Percentiles rank a stretch among this genome's conserved stretches.
phyloP scores from a whole-genome alignment of 2,329 filamentous ascomycete species.

The Myriosclerotinia duriaeana region DNA sequence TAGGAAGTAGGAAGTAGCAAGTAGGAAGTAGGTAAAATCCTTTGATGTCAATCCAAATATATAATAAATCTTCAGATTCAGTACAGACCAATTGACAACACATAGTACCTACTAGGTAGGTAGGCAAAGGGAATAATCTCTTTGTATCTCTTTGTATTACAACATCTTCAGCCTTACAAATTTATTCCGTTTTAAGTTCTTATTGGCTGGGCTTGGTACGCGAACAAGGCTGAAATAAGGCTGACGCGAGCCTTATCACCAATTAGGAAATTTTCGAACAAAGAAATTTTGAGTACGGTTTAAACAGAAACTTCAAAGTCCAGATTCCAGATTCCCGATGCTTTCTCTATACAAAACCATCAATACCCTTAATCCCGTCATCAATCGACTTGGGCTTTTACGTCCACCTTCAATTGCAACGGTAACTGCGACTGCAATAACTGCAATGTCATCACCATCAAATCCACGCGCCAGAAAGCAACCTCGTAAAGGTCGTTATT shows the following conservation, averaged over 20 bases:
- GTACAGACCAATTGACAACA: not conserved
- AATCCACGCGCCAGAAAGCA: slow-evolving; percentile 17
- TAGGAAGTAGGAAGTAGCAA: too few relatives aligned
- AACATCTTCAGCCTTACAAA: too few relatives aligned
- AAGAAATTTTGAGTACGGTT: not conserved
- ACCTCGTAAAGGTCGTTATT: slow-evolving; percentile 12
- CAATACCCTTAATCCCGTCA: too few relatives aligned
- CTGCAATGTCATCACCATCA: slow-evolving; percentile 11
- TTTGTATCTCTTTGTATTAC: too few relatives aligned
- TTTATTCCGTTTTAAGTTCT: too few relatives aligned
- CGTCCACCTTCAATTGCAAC: slow-evolving; percentile 5
- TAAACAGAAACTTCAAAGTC: not conserved
- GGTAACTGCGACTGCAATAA: too few relatives aligned
- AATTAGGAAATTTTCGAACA: not conserved
- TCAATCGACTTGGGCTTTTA: slow-evolving; percentile 3
- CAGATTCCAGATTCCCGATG: not conserved
- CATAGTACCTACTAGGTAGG: too few relatives aligned
- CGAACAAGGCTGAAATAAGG: slow-evolving; percentile 9
- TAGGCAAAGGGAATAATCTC: not conserved
- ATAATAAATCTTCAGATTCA: not conserved
- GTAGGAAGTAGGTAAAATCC: too few relatives aligned
- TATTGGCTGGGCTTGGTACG: too few relatives aligned
- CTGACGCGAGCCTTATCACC: slow-evolving; percentile 3
- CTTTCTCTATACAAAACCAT: slow-evolving; percentile 1
- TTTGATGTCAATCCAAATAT: not conserved